These are phyloP conservation scores for Alternaria longipes DNA, from an alignment of 2,329 filamentous ascomycete species.

Conservation along the genomic window DNA sequence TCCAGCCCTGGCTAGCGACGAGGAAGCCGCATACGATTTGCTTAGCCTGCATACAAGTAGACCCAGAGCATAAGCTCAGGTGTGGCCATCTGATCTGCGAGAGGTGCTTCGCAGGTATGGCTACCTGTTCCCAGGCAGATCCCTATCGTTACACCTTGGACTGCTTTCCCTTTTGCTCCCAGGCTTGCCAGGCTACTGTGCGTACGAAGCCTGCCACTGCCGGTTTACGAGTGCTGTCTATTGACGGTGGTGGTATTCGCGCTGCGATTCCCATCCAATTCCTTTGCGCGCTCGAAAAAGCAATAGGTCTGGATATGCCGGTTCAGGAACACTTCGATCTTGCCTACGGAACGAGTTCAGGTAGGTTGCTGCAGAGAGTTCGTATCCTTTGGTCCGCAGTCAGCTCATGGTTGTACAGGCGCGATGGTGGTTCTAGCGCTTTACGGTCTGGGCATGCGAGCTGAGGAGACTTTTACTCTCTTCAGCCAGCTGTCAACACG, in stretches of 20 bases:
- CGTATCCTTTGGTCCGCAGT: background rate
- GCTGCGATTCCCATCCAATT: conserved; percentile 2
- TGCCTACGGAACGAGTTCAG: conserved; percentile 2
- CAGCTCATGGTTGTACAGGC: background rate
- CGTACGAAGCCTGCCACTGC: conserved; percentile 1
- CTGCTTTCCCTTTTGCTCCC: background rate
- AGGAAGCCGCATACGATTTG: background rate
- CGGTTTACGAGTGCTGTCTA: background rate
- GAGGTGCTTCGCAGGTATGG: background rate
- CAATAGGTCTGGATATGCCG: conserved; percentile 2
- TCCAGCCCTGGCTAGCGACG: background rate
- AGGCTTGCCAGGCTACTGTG: background rate
- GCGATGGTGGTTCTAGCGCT: conserved; percentile 1
- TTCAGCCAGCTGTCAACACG: conserved; percentile 1
- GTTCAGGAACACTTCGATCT: conserved; percentile 2
- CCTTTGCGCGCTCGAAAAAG: conserved; percentile 2
- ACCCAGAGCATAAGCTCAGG: background rate
- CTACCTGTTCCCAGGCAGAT: background rate
- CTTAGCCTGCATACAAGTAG: conserved; percentile 1
- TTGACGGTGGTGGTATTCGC: conserved; percentile 2
- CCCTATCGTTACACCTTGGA: background rate
- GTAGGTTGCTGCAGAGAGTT: background rate
- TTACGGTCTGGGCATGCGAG: background rate
- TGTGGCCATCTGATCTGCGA: conserved; percentile 4
- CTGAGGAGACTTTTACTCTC: background rate